phyloP scores from a whole-genome alignment of 2,329 filamentous ascomycete species.

The Cercospora zeae-maydis region DNA sequence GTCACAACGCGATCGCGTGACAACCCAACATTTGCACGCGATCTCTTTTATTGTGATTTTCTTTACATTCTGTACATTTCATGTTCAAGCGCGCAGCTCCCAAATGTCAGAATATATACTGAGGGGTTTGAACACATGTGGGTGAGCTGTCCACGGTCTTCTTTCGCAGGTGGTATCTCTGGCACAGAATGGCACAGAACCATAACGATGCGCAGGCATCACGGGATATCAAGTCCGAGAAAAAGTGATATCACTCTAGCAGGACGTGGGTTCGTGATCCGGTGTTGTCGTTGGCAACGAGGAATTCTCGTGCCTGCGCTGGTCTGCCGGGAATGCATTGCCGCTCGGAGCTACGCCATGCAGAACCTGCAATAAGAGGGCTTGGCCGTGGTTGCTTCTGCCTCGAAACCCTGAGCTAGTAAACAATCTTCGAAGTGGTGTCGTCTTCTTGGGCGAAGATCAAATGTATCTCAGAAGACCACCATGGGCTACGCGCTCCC shows the following conservation, averaged over 20 bases:
- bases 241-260: too few relatives aligned
- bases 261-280: too few relatives aligned
- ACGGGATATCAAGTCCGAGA: too few relatives aligned
- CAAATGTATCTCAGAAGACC: background rate
- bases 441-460: background rate
- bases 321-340: too few relatives aligned
- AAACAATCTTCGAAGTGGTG: background rate
- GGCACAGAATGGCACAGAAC: too few relatives aligned
- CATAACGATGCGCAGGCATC: too few relatives aligned
- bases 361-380: background rate
- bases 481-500: background rate
- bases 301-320: background rate
- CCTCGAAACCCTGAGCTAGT: background rate
- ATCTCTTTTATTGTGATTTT: background rate
- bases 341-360: too few relatives aligned
- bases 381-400: background rate
- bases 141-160: background rate
- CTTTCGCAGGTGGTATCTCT: too few relatives aligned
- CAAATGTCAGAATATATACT: too few relatives aligned
- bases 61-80: background rate
- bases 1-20: background rate
- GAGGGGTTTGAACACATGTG: background rate
- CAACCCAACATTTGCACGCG: background rate
- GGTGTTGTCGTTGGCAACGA: too few relatives aligned
- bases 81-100: background rate